These are phyloP conservation scores for Fomitopsis pulvina DNA, from an alignment of 768 basidiomycete species.

Conservation along the genomic window DNA sequence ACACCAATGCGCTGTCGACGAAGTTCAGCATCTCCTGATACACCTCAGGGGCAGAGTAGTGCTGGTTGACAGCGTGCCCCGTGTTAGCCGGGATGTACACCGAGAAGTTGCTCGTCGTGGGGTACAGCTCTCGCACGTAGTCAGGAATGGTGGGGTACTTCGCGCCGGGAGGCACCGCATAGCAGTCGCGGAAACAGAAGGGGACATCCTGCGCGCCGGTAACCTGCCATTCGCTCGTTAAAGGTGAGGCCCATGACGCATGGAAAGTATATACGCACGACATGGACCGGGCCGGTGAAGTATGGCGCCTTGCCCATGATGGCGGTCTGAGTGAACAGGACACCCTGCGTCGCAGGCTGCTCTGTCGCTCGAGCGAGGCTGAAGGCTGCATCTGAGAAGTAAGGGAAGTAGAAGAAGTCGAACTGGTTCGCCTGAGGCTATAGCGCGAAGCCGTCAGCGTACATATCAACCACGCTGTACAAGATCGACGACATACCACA, in stretches of 20 bases:
- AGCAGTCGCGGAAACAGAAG: slow-evolving; percentile 14
- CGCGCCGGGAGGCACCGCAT: slow-evolving; percentile 7
- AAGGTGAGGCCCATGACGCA: too few relatives aligned
- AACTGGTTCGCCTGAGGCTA: slow-evolving; percentile 10
- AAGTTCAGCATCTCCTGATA: slow-evolving; percentile 10
- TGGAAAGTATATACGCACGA: too few relatives aligned
- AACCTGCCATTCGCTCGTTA: slow-evolving; percentile 5
- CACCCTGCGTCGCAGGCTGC: slow-evolving; percentile 14
- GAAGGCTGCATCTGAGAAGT: slow-evolving; percentile 7
- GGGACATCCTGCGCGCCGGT: slow-evolving; percentile 9
- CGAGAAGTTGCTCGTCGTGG: slow-evolving; percentile 9
- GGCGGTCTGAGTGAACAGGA: slow-evolving; percentile 7
- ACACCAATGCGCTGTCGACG: neutral
- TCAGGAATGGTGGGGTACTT: slow-evolving; percentile 7
- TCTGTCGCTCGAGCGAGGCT: slow-evolving; percentile 2
- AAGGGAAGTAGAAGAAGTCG: slow-evolving; percentile 14
- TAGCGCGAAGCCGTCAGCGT: neutral
- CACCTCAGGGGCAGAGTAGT: slow-evolving; percentile 12
- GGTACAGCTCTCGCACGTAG: slow-evolving; percentile 7
- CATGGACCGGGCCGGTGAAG: slow-evolving; percentile 13
- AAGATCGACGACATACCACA: neutral
- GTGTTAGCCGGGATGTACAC: slow-evolving; percentile 13
- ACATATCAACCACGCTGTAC: neutral
- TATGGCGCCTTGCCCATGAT: slow-evolving; percentile 1
- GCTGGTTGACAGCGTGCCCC: slow-evolving; percentile 12